Base-by-base conservation (phyloP, 2,329 filamentous ascomycete species). In the Corynespora cassiicola region DNA sequence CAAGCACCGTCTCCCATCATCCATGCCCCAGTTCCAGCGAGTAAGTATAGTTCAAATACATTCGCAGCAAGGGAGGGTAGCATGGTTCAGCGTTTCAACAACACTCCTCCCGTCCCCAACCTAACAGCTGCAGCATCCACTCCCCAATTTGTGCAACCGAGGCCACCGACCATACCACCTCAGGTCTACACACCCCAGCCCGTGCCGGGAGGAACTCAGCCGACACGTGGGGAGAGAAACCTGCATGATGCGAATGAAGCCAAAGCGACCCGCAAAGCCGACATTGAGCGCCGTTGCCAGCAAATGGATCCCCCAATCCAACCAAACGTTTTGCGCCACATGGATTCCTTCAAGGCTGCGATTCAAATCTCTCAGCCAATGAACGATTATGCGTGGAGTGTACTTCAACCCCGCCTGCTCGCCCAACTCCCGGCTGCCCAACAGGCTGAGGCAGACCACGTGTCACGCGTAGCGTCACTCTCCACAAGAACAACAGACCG, bases 311-410 rank as follows among this genome's bases (percentile, higher is more conserved):
- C 87, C 17, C 85, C 87, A 1, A 71, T 92, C 39, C 70, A 74
- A 31, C 69, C 82, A 24, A 76, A 75, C 49, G 74, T 87, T 26
- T 73, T 91, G 40, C 77, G 78, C 38, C 83, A 86, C 56, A 87
- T 90, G 66, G 79, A 86, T 30, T 83, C 86, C 1, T 92, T 90
- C 63, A 81, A 86, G 58, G 86, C 85, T 23, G 84, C 88, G 19
- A 78, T 87, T 29, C 81, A 88, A 47, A 86, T 89, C 23, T 79
- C 80, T 7, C 76, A 80, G 16, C 83, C 84, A 14, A 72, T 92
- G 53, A 84, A 81, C 48, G 85, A 90, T 42, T 72, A 75, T 37
- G 81, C 84, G 3, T 92, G 87, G 88, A 78, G 81, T 33, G 69
- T 85, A 35, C 73, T 91, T 22, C 82, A 83, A 53, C 82, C 84